A percentile compares a stretch with the other conserved stretches of the same genome.
These are phyloP conservation scores for Phaseolus lunatus DNA, from an alignment of 306 rosid genomes.

Conservation along the genomic window DNA sequence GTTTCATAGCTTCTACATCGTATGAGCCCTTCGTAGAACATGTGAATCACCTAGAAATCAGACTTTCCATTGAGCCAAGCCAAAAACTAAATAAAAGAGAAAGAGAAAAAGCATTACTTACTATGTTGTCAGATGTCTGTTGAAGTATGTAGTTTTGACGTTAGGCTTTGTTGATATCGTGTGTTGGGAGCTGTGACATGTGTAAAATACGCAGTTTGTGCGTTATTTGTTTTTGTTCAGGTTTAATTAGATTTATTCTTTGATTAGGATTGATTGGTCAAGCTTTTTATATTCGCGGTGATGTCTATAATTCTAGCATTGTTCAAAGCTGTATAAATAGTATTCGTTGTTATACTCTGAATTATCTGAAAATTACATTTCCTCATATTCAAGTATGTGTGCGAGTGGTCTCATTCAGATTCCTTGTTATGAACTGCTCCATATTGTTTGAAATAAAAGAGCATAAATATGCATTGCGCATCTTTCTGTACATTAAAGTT, in stretches of 20 bases:
- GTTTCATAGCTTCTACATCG: not conserved
- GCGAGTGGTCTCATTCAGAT: conserved; percentile 10
- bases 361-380: not conserved
- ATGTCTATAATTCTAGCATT: not conserved
- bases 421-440: not conserved
- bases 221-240: too few relatives aligned
- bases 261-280: not conserved
- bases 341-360: too few relatives aligned
- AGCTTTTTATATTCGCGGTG: not conserved
- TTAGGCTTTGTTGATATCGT: too few relatives aligned
- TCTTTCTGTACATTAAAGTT: not conserved
- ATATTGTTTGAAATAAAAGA: conserved; percentile 26
- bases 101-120: not conserved
- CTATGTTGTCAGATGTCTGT: too few relatives aligned
- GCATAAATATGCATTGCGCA: not conserved
- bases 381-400: not conserved
- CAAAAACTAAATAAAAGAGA: not conserved
- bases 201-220: too few relatives aligned
- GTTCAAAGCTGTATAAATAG: not conserved
- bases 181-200: too few relatives aligned
- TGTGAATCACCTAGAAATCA: not conserved
- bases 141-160: too few relatives aligned
- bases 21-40: not conserved
- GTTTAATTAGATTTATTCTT: not conserved
- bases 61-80: not conserved